These are phyloP conservation scores for Phaeophleospora eucalypticola DNA, from an alignment of 2,329 filamentous ascomycete species.

Conservation along the genomic window DNA sequence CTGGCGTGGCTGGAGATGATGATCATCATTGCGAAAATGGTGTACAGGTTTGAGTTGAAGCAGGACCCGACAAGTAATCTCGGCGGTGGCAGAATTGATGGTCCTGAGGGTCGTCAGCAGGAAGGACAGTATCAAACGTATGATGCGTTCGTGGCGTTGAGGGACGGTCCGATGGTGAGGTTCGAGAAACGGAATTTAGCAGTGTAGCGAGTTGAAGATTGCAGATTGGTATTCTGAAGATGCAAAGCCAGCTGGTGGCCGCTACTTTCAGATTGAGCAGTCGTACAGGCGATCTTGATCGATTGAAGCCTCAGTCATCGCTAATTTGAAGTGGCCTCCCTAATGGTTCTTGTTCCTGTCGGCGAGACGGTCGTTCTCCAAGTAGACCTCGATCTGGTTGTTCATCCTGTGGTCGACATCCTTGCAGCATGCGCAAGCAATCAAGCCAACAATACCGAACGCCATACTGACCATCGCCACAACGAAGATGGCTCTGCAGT, in stretches of 20 bases:
- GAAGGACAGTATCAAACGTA: constrained; percentile 17
- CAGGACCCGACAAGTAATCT: constrained; percentile 7
- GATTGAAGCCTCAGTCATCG: no score
- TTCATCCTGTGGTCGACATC: constrained; percentile 22
- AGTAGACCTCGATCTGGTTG: constrained; percentile 31
- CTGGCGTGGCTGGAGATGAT: constrained; percentile 20
- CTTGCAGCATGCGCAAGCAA: constrained; percentile 21
- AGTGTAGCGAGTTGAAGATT: no score
- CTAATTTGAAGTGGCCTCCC: background rate
- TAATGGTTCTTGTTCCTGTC: constrained; percentile 22
- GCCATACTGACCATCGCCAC: constrained; percentile 20
- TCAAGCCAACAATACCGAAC: constrained; percentile 19
- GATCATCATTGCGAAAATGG: constrained; percentile 17
- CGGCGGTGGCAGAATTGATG: constrained; percentile 8
- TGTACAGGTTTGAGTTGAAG: constrained; percentile 13
- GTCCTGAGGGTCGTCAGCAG: constrained; percentile 6
- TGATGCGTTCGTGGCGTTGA: constrained; percentile 19
- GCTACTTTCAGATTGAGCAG: no score
- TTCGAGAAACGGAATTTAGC: constrained; percentile 8
- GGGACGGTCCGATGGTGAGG: constrained; percentile 20
- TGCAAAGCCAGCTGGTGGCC: no score
- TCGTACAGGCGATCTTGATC: no score
- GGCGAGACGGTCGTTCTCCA: constrained; percentile 24
- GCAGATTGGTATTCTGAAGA: no score
- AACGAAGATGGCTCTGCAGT: constrained; percentile 15